These are phyloP conservation scores for Agaricales sp. DNA, from an alignment of 1,284 basidiomycete species.

Conservation along the genomic window DNA sequence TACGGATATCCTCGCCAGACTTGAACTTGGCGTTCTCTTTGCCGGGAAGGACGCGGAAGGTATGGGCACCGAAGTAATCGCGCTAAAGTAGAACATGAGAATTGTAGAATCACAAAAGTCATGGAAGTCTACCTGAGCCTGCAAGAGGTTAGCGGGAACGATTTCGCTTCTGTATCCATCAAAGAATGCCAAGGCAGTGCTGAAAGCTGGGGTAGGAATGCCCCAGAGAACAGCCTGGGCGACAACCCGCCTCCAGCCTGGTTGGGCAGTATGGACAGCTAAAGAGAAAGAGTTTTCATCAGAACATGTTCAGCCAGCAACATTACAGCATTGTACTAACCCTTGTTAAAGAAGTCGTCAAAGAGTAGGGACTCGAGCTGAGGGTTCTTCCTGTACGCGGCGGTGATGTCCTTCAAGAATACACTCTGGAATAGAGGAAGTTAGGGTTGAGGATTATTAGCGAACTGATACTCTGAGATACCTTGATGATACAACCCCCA, in stretches of 20 bases:
- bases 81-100: slow-evolving; percentile 51
- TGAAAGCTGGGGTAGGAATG: slow-evolving; percentile 93
- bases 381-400: slow-evolving; percentile 83
- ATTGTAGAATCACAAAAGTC: neutral
- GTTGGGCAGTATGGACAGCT: slow-evolving; percentile 91
- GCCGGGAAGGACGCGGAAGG: slow-evolving; percentile 85
- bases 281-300: slow-evolving; percentile 6
- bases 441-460: slow-evolving; percentile 5
- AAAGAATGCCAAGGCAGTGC: slow-evolving; percentile 97
- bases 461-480: slow-evolving; percentile 13
- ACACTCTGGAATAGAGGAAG: slow-evolving; percentile 46
- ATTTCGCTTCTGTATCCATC: slow-evolving; percentile 93
- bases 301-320: slow-evolving; percentile 4
- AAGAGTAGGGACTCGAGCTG: slow-evolving; percentile 91
- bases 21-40: slow-evolving; percentile 80
- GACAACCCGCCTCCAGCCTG: slow-evolving; percentile 96
- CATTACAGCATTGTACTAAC: slow-evolving; percentile 30
- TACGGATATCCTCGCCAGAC: slow-evolving; percentile 81
- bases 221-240: slow-evolving; percentile 98
- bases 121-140: slow-evolving; percentile 61
- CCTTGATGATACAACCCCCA: slow-evolving; percentile 99
- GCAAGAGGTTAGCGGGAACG: slow-evolving; percentile 90
- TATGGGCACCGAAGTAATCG: slow-evolving; percentile 91
- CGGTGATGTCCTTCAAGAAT: slow-evolving; percentile 90
- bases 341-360: slow-evolving; percentile 97